Evolutionary conservation across 148 eudicot species (phyloP).

Genomic region (Talinum fruticosum): DNA sequence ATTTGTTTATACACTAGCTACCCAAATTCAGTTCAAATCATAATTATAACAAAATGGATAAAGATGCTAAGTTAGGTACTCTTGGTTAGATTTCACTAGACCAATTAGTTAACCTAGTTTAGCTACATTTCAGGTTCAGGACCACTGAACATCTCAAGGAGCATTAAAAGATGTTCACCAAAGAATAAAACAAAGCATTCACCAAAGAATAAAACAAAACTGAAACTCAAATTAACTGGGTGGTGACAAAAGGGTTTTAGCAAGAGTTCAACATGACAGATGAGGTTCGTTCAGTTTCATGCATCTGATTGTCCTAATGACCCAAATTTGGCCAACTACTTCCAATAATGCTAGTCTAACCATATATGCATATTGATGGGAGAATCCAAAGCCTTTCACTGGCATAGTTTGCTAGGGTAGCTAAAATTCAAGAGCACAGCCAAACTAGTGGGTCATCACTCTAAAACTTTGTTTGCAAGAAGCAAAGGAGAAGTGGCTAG

Average conservation of each 20-base stretch:
- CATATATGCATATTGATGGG: constrained; percentile 15
- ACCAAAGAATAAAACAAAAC: constrained; percentile 14
- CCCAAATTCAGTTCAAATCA: constrained; percentile 3
- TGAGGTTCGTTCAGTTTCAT: constrained; percentile 11
- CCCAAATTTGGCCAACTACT: constrained; percentile 12
- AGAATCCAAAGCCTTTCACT: constrained; percentile 5
- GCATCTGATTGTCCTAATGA: constrained; percentile 9
- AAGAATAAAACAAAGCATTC: constrained; percentile 12
- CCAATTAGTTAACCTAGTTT: background rate
- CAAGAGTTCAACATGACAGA: constrained; percentile 16
- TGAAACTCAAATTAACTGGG: background rate
- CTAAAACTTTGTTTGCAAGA: background rate
- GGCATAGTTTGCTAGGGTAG: constrained; percentile 8
- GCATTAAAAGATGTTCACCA: constrained; percentile 17
- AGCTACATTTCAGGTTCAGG: constrained; percentile 9
- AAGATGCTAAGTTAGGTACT: background rate
- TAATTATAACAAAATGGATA: constrained; percentile 11
- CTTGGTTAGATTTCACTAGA: background rate
- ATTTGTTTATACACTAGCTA: constrained; percentile 9
- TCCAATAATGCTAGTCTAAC: constrained; percentile 10
- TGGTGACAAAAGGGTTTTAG: constrained; percentile 9
- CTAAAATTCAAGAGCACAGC: constrained; percentile 17
- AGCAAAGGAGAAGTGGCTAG: background rate
- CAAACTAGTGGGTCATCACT: constrained; percentile 14
- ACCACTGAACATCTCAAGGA: background rate